Evolutionary conservation across 306 rosid genomes (phyloP).

Genomic region (Pyrus bretschneideri): DNA sequence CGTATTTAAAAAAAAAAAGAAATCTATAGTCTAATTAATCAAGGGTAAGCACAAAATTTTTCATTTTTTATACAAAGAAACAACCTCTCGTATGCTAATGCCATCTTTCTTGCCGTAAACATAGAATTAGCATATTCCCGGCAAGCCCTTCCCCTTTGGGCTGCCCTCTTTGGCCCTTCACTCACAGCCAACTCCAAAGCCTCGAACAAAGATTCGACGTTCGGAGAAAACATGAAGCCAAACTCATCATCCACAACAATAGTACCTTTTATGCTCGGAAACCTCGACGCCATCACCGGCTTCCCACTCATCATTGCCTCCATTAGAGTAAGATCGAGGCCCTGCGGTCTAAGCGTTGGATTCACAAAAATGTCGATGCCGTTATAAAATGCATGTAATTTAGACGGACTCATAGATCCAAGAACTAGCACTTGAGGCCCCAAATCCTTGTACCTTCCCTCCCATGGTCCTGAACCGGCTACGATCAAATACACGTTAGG

Average conservation of each 20-base stretch:
- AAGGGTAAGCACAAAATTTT: slow-evolving; percentile 62
- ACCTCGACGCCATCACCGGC: slow-evolving; percentile 79
- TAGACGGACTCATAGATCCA: slow-evolving; percentile 74
- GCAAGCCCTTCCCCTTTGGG: slow-evolving; percentile 65
- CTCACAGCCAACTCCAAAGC: slow-evolving; percentile 50
- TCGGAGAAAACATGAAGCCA: slow-evolving; percentile 86
- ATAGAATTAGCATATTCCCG: slow-evolving; percentile 58
- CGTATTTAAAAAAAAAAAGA: background rate
- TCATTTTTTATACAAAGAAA: slow-evolving; percentile 69
- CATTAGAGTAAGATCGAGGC: slow-evolving; percentile 88
- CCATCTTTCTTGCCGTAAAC: slow-evolving; percentile 88
- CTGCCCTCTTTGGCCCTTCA: slow-evolving; percentile 61
- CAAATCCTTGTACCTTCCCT: slow-evolving; percentile 56
- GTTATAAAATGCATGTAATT: slow-evolving; percentile 63
- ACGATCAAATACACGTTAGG: slow-evolving; percentile 57
- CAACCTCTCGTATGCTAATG: slow-evolving; percentile 78
- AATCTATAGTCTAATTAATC: background rate
- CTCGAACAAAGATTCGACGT: slow-evolving; percentile 66
- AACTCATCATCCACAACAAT: slow-evolving; percentile 69
- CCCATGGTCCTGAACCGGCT: slow-evolving; percentile 98
- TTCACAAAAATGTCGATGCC: slow-evolving; percentile 77
- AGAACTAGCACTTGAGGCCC: slow-evolving; percentile 68
- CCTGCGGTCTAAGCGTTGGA: slow-evolving; percentile 90
- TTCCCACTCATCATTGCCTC: slow-evolving; percentile 95
- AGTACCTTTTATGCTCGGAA: slow-evolving; percentile 86